phyloP scores from a whole-genome alignment of 2,329 filamentous ascomycete species.

The Claviceps humidiphila region DNA sequence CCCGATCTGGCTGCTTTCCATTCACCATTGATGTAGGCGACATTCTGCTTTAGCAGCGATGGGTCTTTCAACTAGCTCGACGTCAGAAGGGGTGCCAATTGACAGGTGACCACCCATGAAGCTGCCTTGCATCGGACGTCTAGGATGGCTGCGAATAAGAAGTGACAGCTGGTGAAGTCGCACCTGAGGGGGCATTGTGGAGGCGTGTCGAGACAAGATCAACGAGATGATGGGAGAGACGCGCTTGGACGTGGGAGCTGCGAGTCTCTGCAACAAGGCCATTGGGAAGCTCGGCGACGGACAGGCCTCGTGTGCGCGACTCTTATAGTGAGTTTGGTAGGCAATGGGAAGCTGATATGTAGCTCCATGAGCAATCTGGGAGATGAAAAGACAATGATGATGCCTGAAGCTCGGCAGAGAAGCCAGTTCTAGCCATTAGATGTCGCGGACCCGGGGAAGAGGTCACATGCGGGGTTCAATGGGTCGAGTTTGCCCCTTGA shows the following conservation, averaged over 20 bases:
- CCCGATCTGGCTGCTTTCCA: conserved; percentile 78
- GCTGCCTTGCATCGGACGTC: too few species aligned
- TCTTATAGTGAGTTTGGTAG: background rate
- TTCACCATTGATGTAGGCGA: conserved; percentile 80
- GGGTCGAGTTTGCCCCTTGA: too few species aligned
- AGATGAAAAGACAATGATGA: too few species aligned
- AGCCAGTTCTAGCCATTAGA: too few species aligned
- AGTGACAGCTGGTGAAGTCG: background rate
- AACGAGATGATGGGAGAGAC: conserved; percentile 17
- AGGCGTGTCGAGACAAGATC: conserved; percentile 25
- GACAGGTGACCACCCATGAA: background rate
- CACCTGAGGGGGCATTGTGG: conserved; percentile 35
- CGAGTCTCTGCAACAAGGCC: conserved; percentile 19
- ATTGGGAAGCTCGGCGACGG: conserved; percentile 9
- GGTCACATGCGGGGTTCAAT: too few species aligned
- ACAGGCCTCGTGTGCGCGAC: background rate
- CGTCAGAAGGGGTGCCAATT: background rate
- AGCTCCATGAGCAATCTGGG: too few species aligned
- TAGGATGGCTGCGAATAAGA: too few species aligned
- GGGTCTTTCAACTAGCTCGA: conserved; percentile 54
- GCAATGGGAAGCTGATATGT: too few species aligned
- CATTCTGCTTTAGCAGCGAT: conserved; percentile 71
- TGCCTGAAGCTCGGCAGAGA: too few species aligned
- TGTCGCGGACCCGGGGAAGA: too few species aligned
- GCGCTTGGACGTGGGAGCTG: conserved; percentile 15